Evolutionary conservation across 441 rosid genomes (phyloP), one percentile per base, ranked within the genome.

Genomic region (Geranium incanum): DNA sequence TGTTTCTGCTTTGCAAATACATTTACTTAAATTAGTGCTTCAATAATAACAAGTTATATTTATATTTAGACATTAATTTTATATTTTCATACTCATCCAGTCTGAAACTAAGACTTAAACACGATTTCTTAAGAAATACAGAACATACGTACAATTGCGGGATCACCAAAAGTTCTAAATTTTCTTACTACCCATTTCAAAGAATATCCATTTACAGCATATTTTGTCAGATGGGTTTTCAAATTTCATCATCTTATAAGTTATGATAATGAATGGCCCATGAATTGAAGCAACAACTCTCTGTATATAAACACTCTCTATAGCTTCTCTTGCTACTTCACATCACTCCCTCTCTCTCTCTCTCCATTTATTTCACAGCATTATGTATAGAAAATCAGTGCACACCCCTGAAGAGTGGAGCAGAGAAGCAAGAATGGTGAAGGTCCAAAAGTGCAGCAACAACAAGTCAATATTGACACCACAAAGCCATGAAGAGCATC

Each of bases 191-290:
- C 36, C 55, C 55, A 48, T 48, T 48, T 55, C 71, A 83, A 83
- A 84, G 75, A 85, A 79, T 75, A 72, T 74, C 82, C 83, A 75
- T 64, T 74, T 78, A 76, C 77, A 78, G 89, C 68, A 82, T 39
- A 82, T 78, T 73, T 71, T 13, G 74, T 81, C 75, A 85, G 79
- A 74, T 67, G 79, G 76, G 69, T 52, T 67, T 82, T 73, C 77
- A 48, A 73, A 77, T 77, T 78, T 76, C 79, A 73, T 45, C 55
- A 45, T 72, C 55, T 23, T 78, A 13, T 74, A 28, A 28, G 33
- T 28, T 28, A 28, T 2, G 3, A 28, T 28, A 28, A 48, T 48
- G 55, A 48, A 77, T 68, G 63, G 19, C 77, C 77, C 69, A 60
- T 37, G 36, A 43, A 68, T 71, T 70, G 66, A 69, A 37, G 45